These are phyloP conservation scores for Quercus lobata DNA, from an alignment of 331 rosid genomes.

Conservation along the genomic window DNA sequence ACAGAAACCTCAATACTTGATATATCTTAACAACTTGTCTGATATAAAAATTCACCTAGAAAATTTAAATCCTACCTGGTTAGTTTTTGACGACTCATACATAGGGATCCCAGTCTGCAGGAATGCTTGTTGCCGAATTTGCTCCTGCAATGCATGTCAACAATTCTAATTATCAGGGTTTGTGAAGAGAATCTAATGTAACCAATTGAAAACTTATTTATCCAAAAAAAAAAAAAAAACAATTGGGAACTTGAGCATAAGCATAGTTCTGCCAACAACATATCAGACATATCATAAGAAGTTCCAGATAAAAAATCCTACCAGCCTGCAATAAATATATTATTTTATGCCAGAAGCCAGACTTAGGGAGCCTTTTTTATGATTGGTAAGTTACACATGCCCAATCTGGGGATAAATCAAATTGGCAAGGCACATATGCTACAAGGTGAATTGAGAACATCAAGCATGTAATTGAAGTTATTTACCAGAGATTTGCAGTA, in stretches of 20 bases:
- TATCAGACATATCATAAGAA: conserved; percentile 4
- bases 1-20: conserved; percentile 12
- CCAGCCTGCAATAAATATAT: conserved; percentile 5
- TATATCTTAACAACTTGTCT: background rate
- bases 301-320: conserved; percentile 4
- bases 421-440: conserved; percentile 1
- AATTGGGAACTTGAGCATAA: conserved; percentile 8
- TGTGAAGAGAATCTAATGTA: conserved; percentile 13
- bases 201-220: background rate
- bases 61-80: conserved; percentile 26
- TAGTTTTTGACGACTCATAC: conserved; percentile 23
- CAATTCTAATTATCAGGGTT: conserved; percentile 11
- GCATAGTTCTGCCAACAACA: background rate
- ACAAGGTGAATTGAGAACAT: background rate
- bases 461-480: conserved; percentile 2
- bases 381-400: too few species aligned
- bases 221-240: background rate
- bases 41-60: background rate
- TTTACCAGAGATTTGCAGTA: conserved; percentile 64
- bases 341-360: conserved; percentile 14
- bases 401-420: background rate
- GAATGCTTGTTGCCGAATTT: conserved; percentile 24
- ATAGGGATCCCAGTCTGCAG: conserved; percentile 21
- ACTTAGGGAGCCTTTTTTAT: background rate
- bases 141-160: conserved; percentile 31